Base-by-base conservation (phyloP, 768 basidiomycete species). In the Collybia mongolica region DNA sequence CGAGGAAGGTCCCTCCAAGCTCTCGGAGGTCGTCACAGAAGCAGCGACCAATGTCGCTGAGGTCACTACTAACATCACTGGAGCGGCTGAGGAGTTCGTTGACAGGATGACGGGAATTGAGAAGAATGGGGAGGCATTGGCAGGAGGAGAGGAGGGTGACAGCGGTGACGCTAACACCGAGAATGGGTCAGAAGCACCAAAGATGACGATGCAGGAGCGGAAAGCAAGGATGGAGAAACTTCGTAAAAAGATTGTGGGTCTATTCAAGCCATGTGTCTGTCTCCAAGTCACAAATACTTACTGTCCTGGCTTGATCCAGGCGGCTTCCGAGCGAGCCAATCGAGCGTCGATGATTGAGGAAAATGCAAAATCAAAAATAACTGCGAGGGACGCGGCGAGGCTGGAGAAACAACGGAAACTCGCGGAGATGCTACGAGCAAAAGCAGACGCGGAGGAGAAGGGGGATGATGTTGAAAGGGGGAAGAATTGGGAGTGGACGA, bases 401-500 rank as follows among this genome's bases (percentile, higher is more conserved):
- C 73, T 96, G 23, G 96, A 98, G 56, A 83, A 86, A 60, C 92
- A 97, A 64, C 85, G 90, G 49, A 93, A 90, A 68, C 78, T 97
- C 17, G 94, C 93, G 0, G 96, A 98, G 70, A 83, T 75, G 15
- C 68, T 98, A 58, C 82, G 93, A 17, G 69, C 82, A 51, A 93
- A 94, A 68, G 84, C 88, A 2, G 90, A 95, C 54, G 93, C 93
- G 1, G 89, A 91, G 66, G 94, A 93, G 46, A 75, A 81, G 0
- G 96, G 94, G n/a, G 92, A 93, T 65, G 95, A 98, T 63, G 74
- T 92, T 5, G 92, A 96, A 65, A 72, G 94, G 54, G 80, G 82
- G 63, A 93, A 91, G 79, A 93, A 93, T 61, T 98, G 93, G 93
- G 90, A 93, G 59, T 94, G 90, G 74, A 90, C 90, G 22, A 84